A percentile compares a stretch with the other conserved stretches of the same genome.
Conservation (phyloP, 345 rosid genomes). For the Salix arbutifolia region DNA sequence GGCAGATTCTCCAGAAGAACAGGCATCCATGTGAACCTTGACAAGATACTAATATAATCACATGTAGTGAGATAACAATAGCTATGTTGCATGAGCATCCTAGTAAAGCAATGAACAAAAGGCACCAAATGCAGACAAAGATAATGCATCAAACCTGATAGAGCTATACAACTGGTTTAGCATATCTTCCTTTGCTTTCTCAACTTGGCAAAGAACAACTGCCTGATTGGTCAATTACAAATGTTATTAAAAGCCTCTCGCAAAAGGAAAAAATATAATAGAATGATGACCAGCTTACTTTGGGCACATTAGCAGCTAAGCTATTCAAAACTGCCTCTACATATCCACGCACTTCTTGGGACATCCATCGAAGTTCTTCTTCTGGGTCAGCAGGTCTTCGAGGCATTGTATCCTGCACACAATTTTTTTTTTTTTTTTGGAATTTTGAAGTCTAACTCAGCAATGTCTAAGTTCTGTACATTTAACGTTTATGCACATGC, state of each 20-base stretch:
- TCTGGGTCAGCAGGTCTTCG: constrained; percentile 93
- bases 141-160: constrained; percentile 52
- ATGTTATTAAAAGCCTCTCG: constrained; percentile 8
- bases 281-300: constrained; percentile 38
- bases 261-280: background rate
- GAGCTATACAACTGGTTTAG: constrained; percentile 86
- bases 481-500: background rate
- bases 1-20: background rate
- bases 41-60: background rate
- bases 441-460: background rate
- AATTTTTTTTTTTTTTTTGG: background rate
- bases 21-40: background rate
- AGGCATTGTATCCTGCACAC: constrained; percentile 73
- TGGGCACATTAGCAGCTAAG: constrained; percentile 95
- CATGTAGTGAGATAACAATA: background rate
- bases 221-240: constrained; percentile 53
- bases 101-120: background rate
- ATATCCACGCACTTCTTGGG: constrained; percentile 97
- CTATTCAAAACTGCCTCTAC: constrained; percentile 98
- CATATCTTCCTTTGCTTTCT: constrained; percentile 98
- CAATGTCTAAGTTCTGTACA: background rate
- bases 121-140: background rate
- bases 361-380: constrained; percentile 99
- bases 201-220: constrained; percentile 96
- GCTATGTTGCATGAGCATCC: background rate